These are phyloP conservation scores for Aphanomyces cochlioides DNA, from an alignment of 352 stramenopile genomes.

Conservation along the genomic window DNA sequence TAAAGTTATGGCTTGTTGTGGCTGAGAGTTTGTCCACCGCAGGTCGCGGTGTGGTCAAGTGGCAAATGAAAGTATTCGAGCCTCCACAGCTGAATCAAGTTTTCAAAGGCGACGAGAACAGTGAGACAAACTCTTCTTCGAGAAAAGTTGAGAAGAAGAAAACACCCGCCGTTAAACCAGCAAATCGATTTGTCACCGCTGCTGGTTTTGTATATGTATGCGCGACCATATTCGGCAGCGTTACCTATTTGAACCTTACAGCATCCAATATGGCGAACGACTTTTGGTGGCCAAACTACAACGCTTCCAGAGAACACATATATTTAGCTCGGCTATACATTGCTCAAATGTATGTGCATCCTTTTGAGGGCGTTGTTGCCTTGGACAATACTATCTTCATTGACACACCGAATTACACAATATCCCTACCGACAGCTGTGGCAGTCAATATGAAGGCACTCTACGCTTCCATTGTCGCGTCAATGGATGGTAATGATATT, in stretches of 20 bases:
- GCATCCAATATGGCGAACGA: conserved; percentile 19
- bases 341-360: conserved; percentile 1
- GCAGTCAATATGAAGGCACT: neutral
- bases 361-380: neutral
- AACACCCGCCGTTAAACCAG: neutral
- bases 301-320: neutral
- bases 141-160: neutral
- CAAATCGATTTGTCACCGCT: neutral
- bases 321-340: neutral
- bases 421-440: neutral
- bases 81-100: too few species aligned
- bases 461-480: neutral
- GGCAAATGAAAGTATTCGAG: too few species aligned
- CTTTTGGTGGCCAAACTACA: conserved; percentile 22
- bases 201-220: conserved; percentile 1
- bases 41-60: too few species aligned
- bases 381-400: neutral
- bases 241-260: conserved; percentile 6
- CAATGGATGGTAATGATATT: conserved; percentile 10
- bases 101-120: neutral
- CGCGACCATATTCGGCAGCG: neutral
- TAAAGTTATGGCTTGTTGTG: too few species aligned
- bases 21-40: too few species aligned
- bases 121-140: too few species aligned
- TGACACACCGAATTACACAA: neutral